Conservation (phyloP, 345 rosid species). For the Pelargonium nanum region DNA sequence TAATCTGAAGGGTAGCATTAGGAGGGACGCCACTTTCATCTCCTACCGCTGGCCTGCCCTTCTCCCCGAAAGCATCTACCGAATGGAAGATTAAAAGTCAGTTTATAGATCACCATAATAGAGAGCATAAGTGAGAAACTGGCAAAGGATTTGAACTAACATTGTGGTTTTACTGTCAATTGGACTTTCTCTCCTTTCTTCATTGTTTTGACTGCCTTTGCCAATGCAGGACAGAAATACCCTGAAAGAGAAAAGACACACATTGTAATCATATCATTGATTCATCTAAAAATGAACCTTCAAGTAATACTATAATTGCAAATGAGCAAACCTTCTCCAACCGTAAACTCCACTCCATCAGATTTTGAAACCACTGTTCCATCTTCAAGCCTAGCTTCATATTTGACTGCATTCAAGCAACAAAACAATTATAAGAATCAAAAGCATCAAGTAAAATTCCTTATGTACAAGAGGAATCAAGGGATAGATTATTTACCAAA, state of each 20-base stretch:
- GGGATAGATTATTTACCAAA: slow-evolving; percentile 1
- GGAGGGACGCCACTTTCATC: slow-evolving; percentile 12
- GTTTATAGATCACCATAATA: not conserved
- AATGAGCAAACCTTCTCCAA: slow-evolving; percentile 8
- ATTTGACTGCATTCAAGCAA: slow-evolving; percentile 8
- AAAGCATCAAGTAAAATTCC: not conserved
- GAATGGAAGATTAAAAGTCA: not conserved
- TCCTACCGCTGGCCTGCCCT: slow-evolving; percentile 10
- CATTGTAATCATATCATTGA: not conserved
- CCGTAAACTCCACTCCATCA: slow-evolving; percentile 17
- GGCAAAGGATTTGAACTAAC: not conserved
- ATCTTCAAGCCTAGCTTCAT: slow-evolving; percentile 10
- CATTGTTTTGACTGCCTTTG: slow-evolving; percentile 16
- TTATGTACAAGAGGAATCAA: not conserved
- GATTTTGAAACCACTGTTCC: slow-evolving; percentile 9
- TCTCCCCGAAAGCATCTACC: slow-evolving; percentile 17
- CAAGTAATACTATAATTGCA: not conserved
- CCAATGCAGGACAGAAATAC: slow-evolving; percentile 14
- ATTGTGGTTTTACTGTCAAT: slow-evolving; percentile 12
- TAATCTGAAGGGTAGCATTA: slow-evolving; percentile 10
- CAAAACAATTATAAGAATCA: not conserved
- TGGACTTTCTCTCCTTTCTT: slow-evolving; percentile 17
- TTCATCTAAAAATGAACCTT: not conserved
- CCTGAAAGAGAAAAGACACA: slow-evolving; percentile 5
- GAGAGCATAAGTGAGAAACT: not conserved